These are phyloP conservation scores for Cladosporium sp. DNA, from an alignment of 2,329 filamentous ascomycete genomes.

Conservation along the genomic window DNA sequence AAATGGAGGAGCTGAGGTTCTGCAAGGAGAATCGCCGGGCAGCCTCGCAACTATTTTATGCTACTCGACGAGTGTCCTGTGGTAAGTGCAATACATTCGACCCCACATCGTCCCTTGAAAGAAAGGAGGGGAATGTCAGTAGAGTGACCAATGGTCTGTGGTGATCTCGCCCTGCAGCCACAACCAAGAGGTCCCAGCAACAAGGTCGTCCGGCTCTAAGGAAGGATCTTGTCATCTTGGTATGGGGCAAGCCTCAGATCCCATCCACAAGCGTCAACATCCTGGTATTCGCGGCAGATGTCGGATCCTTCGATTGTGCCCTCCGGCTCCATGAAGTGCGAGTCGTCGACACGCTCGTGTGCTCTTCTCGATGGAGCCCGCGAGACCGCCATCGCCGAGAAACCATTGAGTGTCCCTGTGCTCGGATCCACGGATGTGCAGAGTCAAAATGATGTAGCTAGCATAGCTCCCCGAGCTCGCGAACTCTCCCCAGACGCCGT, in stretches of 20 bases:
- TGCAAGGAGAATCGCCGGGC: neutral
- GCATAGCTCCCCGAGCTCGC: neutral
- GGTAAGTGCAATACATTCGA: neutral
- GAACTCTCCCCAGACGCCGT: neutral
- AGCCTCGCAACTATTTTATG: neutral
- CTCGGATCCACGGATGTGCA: neutral
- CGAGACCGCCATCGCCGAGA: neutral
- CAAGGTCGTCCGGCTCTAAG: slow-evolving; percentile 9
- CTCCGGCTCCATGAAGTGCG: neutral
- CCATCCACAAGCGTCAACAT: neutral
- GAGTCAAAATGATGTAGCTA: too few relatives aligned
- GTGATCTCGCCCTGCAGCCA: slow-evolving; percentile 6
- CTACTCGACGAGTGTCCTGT: neutral
- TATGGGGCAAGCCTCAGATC: neutral
- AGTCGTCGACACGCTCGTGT: neutral
- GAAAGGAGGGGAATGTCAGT: slow-evolving; percentile 11
- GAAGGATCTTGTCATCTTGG: slow-evolving; percentile 1
- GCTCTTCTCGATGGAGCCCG: neutral
- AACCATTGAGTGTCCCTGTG: neutral
- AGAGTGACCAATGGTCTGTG: slow-evolving; percentile 5
- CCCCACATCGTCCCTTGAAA: slow-evolving; percentile 7
- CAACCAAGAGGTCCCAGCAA: neutral
- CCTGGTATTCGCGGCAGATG: neutral
- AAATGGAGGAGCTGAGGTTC: neutral
- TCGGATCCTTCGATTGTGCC: neutral